Base-by-base conservation (phyloP, 768 basidiomycete species). In the Suillus subalutaceus region DNA sequence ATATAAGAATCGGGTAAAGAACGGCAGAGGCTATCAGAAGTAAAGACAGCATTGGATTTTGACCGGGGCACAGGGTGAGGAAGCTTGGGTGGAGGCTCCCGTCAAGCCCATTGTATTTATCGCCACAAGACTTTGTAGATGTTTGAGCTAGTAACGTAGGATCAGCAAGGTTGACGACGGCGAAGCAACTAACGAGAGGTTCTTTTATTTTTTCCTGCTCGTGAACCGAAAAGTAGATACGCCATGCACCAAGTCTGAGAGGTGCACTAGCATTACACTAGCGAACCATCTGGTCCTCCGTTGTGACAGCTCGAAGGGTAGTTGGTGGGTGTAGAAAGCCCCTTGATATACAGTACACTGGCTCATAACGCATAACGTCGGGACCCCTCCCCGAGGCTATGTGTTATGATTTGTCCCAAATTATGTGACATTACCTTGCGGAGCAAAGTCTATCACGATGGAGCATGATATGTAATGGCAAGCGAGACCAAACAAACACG, bases 41-140 rank as follows among this genome's bases (percentile, higher is more conserved):
- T n/a, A n/a, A 35, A 57, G 55, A 57, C 35, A 57, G 6, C 56
- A 57, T 57, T 57, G 56, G 12, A 37, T n/a, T 56, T 56, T n/a
- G 20, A 56, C 32, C 18, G 6, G 20, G 32, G 55, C 6, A 10
- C 18, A 20, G 20, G 20, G 55, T 56, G 32, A 56, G 32, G 18
- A 35, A 55, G 10, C 6, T 3, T 35, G 18, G 6, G n/a, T 37
- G 35, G 56, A 57, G 35, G 50, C 56, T 37, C 35, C n/a, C n/a
- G 20, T 8, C 20, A 35, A 57, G 20, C 35, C 6, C 6, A 12
- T 8, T 37, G 12, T 57, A 26, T 57, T n/a, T 57, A 57, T 57
- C 12, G n/a, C 35, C n/a, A 37, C 35, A n/a, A 35, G 35, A 35
- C 13, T n/a, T 57, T 57, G 35, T 57, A 57, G 10, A 57, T n/a